Evolutionary conservation across 805 yeast species (phyloP).

Genomic region (Starmerella floris): DNA sequence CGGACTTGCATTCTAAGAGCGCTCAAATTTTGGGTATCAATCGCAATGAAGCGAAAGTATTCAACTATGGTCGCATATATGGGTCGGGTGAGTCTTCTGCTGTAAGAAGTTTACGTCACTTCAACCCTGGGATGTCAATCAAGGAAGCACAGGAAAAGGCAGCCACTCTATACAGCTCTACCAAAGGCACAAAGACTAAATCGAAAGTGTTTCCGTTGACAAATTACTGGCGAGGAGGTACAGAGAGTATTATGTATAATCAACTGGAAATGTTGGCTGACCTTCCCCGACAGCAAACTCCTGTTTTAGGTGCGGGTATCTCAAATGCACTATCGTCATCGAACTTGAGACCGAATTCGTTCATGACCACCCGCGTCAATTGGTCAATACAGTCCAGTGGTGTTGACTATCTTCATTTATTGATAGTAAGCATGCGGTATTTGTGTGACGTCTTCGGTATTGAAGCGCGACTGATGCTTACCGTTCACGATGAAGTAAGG

Average conservation of each 20-base stretch:
- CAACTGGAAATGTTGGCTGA: constrained; percentile 77
- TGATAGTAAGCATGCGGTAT: constrained; percentile 79
- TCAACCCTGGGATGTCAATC: constrained; percentile 58
- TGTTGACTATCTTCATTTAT: constrained; percentile 81
- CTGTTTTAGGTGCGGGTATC: constrained; percentile 84
- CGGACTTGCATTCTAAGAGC: constrained; percentile 90
- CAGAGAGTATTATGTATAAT: constrained; percentile 86
- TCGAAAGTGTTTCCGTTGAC: constrained; percentile 23
- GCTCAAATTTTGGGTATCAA: constrained; percentile 80
- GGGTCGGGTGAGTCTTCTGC: constrained; percentile 96
- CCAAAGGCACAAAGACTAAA: constrained; percentile 52
- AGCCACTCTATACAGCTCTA: constrained; percentile 52
- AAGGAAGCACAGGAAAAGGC: constrained; percentile 56
- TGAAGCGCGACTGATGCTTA: constrained; percentile 64
- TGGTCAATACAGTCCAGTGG: constrained; percentile 99
- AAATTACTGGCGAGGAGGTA: constrained; percentile 54
- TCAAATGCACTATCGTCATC: constrained; percentile 63
- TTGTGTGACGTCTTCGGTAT: constrained; percentile 49
- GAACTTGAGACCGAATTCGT: constrained; percentile 49
- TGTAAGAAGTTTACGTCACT: constrained; percentile 64
- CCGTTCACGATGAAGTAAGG: constrained; percentile 92
- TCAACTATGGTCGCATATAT: constrained; percentile 92
- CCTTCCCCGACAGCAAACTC: constrained; percentile 69
- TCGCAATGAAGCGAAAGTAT: constrained; percentile 84
- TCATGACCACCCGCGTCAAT: constrained; percentile 79